Base-by-base conservation (phyloP, 2,329 filamentous ascomycete genomes). In the Colletotrichum agaves region DNA sequence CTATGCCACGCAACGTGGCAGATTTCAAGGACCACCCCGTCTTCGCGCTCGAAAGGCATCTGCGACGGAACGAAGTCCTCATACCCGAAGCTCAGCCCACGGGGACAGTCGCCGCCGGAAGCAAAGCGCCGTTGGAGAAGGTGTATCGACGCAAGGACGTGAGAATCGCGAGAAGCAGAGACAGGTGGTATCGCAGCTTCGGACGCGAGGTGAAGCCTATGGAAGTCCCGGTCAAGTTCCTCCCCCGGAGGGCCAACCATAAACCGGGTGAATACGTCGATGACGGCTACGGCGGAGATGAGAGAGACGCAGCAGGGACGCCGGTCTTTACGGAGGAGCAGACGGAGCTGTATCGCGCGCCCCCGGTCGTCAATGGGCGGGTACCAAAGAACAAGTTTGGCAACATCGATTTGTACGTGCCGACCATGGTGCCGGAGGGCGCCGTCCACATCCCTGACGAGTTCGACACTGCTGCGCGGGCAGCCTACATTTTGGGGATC, bases 341-440 rank as follows among this genome's bases (percentile, higher is more conserved):
- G 74, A 93, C 95, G 0, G 87, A 91, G 13, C 69, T 90, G 0
- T 98, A 97, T 77, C 79, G 87, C 12, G 88, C 95, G 0, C 91
- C 93, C 1, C 90, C 93, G 0, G 90, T 98, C 1, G 83, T 92
- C 3, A 81, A 89, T 58, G 94, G 94, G 0, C 83, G 84, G 12
- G 86, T 98, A 1, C 95, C 96, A 0, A 95, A 93, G 79, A 99
- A 99, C 75, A 90, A 91, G 17, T 99, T 93, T 77, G 94, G 94
- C 11, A 99, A 99, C 75, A 90, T 98, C 67, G 96, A 98, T 74
- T 87, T 97, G 43, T 98, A 95, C 76, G 94, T 97, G 11, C 90
- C 93, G 0, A 93, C 89, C 69, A 98, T 99, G 96, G 85, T 98
- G 0, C 96, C 96, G 0, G 79, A 81, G 44, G 95, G 96, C 0